phyloP scores from a whole-genome alignment of 2,329 filamentous ascomycete genomes.

The Xylaria sp. region DNA sequence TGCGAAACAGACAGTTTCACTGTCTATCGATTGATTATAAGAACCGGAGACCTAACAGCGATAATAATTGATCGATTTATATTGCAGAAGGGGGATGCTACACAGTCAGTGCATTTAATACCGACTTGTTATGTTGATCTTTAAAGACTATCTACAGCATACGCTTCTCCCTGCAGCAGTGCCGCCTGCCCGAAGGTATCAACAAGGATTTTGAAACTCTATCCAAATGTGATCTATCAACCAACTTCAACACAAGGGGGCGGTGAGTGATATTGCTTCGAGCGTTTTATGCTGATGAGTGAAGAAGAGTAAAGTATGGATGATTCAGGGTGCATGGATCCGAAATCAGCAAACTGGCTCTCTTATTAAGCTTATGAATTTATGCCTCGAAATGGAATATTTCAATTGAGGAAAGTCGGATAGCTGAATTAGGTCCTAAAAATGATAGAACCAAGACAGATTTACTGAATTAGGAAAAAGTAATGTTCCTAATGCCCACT shows the following conservation, averaged over 20 bases:
- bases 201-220: background rate
- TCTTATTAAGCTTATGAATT: background rate
- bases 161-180: background rate
- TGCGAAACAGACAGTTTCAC: too few relatives aligned
- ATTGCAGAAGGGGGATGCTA: background rate
- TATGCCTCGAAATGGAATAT: background rate
- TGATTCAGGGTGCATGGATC: too few relatives aligned
- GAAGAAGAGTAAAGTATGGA: background rate
- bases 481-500: conserved; percentile 17
- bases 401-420: too few relatives aligned
- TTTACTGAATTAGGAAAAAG: background rate
- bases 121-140: background rate
- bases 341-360: too few relatives aligned
- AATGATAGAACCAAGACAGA: too few relatives aligned
- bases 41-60: background rate
- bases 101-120: background rate
- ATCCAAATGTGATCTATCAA: background rate
- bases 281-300: background rate
- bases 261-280: background rate
- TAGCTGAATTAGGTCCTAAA: background rate
- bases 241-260: background rate
- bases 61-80: background rate
- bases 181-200: background rate
- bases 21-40: too few relatives aligned
- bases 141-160: background rate